Conservation (phyloP, 176 grass and related monocot genomes). For the Raddia distichophylla region DNA sequence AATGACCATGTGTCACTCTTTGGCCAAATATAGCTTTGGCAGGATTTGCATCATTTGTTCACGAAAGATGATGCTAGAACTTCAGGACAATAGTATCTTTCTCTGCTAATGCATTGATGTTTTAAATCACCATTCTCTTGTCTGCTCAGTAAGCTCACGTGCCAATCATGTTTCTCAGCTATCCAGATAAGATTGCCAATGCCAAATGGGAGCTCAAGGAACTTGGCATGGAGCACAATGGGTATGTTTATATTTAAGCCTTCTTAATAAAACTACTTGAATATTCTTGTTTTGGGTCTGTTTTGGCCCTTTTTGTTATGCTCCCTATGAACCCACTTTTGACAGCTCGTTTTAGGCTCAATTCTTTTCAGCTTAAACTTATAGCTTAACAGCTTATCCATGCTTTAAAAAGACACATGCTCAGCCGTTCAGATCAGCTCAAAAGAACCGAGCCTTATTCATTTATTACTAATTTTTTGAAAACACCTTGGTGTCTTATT, state of each 20-base stretch:
- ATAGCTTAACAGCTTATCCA: too few relatives aligned
- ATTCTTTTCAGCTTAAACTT: too few relatives aligned
- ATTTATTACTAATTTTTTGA: constrained; percentile 30
- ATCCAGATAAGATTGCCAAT: constrained; percentile 95
- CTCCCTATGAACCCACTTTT: constrained; percentile 22
- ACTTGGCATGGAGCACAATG: constrained; percentile 99
- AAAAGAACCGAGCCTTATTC: neutral
- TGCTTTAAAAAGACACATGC: too few relatives aligned
- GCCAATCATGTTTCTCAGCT: constrained; percentile 59
- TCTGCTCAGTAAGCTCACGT: constrained; percentile 26
- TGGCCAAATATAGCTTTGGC: neutral
- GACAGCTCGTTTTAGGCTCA: neutral
- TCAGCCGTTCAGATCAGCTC: too few relatives aligned
- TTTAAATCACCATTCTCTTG: constrained; percentile 15
- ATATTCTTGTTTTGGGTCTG: constrained; percentile 19
- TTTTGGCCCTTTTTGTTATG: constrained; percentile 12
- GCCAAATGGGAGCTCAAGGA: constrained; percentile 99
- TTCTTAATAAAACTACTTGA: constrained; percentile 24
- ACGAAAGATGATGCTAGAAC: constrained; percentile 31
- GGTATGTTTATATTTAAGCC: constrained; percentile 63
- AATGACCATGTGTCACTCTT: too few relatives aligned
- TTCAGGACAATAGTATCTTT: constrained; percentile 18
- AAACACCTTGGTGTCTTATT: neutral
- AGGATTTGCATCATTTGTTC: constrained; percentile 11
- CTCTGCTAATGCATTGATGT: constrained; percentile 28